phyloP scores from a whole-genome alignment of 306 rosid genomes.

The Castanospermum australe region DNA sequence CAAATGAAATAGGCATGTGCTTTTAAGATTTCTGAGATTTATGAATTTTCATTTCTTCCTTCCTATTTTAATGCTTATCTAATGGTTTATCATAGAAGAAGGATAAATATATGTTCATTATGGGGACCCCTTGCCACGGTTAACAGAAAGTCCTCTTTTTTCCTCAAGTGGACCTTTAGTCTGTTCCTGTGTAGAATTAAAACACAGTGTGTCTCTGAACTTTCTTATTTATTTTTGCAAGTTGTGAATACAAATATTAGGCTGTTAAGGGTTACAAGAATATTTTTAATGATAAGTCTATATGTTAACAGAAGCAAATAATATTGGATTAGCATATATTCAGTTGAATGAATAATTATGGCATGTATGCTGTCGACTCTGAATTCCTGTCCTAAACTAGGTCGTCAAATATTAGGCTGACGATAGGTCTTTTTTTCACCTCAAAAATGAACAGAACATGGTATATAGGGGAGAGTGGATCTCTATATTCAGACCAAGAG shows the following conservation, averaged over 20 bases:
- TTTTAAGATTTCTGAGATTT: slow-evolving; percentile 12
- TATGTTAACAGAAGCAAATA: not conserved
- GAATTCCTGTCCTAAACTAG: not conserved
- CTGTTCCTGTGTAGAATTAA: slow-evolving; percentile 8
- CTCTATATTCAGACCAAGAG: not conserved
- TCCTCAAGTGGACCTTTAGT: not conserved
- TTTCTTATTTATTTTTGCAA: not conserved
- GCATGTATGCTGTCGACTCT: not conserved
- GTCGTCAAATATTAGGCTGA: not conserved
- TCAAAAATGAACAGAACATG: not conserved
- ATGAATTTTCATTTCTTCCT: slow-evolving; percentile 6
- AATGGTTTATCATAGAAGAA: not conserved
- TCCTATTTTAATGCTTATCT: not conserved
- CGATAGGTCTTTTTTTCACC: not conserved
- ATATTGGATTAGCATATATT: slow-evolving; percentile 6
- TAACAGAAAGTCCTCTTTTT: not conserved
- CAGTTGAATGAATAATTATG: not conserved
- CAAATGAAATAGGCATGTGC: slow-evolving; percentile 9
- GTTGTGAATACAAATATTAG: not conserved
- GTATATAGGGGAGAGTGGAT: not conserved
- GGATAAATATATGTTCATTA: slow-evolving; percentile 10
- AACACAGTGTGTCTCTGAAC: not conserved
- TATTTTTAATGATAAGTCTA: not conserved
- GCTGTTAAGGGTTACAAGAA: not conserved
- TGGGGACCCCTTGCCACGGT: not conserved